These are phyloP conservation scores for Sugiyamaella grinbergsii DNA, from an alignment of 1,139 yeast genomes.

Conservation along the genomic window DNA sequence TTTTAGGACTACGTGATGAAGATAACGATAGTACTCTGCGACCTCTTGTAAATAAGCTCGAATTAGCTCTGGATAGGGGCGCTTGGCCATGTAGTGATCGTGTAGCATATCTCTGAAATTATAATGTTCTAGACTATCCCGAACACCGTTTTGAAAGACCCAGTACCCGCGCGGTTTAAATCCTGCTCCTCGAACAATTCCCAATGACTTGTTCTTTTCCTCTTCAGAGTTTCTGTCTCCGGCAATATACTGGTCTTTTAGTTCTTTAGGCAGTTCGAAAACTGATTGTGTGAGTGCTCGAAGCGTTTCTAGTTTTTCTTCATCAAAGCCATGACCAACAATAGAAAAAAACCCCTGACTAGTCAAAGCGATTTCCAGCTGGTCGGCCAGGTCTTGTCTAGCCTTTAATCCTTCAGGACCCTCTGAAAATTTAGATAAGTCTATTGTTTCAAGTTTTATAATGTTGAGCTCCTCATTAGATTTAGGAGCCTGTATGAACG, in stretches of 20 bases:
- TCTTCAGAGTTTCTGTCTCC: constrained; percentile 46
- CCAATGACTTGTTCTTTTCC: constrained; percentile 44
- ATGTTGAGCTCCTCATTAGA: constrained; percentile 32
- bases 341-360: constrained; percentile 53
- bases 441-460: constrained; percentile 46
- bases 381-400: constrained; percentile 43
- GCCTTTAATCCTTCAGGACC: constrained; percentile 42
- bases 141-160: constrained; percentile 41
- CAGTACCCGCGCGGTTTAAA: constrained; percentile 49
- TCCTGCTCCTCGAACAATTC: constrained; percentile 54
- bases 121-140: constrained; percentile 17
- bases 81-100: constrained; percentile 43
- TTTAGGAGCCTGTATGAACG: constrained; percentile 42
- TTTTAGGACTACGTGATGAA: constrained; percentile 39
- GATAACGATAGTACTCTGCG: constrained; percentile 40
- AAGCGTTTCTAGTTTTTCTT: constrained; percentile 41
- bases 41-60: constrained; percentile 45
- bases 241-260: constrained; percentile 47
- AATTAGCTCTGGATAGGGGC: constrained; percentile 46
- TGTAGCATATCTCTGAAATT: constrained; percentile 43
- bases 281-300: constrained; percentile 47
- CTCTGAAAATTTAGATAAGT: constrained; percentile 44
- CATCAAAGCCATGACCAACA: constrained; percentile 45
- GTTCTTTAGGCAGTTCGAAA: constrained; percentile 49
- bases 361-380: constrained; percentile 45